Evolutionary conservation across 2,329 filamentous ascomycete species (phyloP).

Genomic region (Trichoderma arundinaceum): DNA sequence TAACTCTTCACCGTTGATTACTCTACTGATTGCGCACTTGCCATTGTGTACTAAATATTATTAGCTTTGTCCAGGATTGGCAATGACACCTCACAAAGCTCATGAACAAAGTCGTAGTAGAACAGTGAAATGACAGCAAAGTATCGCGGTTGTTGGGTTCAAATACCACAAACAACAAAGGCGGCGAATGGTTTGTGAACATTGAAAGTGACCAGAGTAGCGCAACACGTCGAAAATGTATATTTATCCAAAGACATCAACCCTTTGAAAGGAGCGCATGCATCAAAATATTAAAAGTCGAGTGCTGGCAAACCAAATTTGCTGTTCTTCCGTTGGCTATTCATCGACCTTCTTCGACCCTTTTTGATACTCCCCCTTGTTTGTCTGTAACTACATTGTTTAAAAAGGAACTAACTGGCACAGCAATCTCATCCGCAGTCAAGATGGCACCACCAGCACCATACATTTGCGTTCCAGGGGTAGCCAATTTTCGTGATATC

Average conservation of each 20-base stretch:
- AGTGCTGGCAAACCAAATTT: too few relatives aligned
- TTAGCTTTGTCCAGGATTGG: background rate
- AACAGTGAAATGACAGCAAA: background rate
- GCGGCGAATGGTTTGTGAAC: background rate
- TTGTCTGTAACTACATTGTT: background rate
- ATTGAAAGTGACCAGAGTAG: background rate
- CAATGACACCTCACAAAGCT: background rate
- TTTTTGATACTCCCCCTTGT: background rate
- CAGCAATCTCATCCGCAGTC: background rate
- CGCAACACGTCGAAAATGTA: too few relatives aligned
- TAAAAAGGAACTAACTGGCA: too few relatives aligned
- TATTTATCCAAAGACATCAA: too few relatives aligned
- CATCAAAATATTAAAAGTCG: background rate
- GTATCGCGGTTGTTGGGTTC: background rate
- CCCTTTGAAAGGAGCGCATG: background rate
- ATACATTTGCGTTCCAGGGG: constrained; percentile 18
- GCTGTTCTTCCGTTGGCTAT: background rate
- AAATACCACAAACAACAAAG: background rate
- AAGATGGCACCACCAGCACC: constrained; percentile 7
- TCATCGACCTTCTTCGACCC: background rate
- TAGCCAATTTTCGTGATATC: constrained; percentile 20
- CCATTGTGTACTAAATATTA: background rate
- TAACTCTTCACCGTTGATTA: background rate
- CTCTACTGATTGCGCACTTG: background rate
- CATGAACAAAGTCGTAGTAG: background rate